phyloP scores from a whole-genome alignment of 2,329 filamentous ascomycete genomes.

The Sphaerostilbella broomeana region DNA sequence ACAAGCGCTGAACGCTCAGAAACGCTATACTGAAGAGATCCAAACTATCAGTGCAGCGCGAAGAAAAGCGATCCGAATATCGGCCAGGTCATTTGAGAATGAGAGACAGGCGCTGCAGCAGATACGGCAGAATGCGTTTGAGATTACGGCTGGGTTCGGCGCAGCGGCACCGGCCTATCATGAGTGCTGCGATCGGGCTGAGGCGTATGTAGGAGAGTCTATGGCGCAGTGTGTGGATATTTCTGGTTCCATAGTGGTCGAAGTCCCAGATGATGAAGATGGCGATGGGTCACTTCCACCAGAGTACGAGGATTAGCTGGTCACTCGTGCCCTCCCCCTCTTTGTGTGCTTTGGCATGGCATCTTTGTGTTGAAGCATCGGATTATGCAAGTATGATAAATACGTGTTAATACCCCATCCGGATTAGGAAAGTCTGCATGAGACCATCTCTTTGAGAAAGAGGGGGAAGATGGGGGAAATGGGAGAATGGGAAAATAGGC shows the following conservation, averaged over 20 bases:
- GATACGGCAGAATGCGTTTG: conserved; percentile 13
- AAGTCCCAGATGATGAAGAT: conserved; percentile 9
- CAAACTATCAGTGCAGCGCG: conserved; percentile 6
- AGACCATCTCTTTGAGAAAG: too few species aligned
- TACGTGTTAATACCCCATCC: too few species aligned
- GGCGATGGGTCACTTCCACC: too few species aligned
- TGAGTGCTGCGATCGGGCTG: conserved; percentile 11
- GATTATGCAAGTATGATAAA: too few species aligned
- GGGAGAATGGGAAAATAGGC: too few species aligned
- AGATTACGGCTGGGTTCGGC: conserved; percentile 11
- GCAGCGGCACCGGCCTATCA: conserved; percentile 13
- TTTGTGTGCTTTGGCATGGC: too few species aligned
- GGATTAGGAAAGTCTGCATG: too few species aligned
- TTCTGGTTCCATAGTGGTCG: conserved; percentile 1
- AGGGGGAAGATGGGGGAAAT: too few species aligned
- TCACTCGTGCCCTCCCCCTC: too few species aligned
- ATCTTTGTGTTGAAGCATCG: too few species aligned
- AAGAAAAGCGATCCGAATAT: conserved; percentile 1
- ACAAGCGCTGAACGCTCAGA: conserved; percentile 3
- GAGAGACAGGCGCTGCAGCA: conserved; percentile 9
- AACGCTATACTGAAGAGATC: conserved; percentile 2
- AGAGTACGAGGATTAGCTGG: too few species aligned
- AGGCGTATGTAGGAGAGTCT: conserved; percentile 4
- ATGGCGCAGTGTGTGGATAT: conserved; percentile 3
- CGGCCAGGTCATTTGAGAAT: conserved; percentile 9